These are phyloP conservation scores for Arachis stenosperma DNA, from an alignment of 306 rosid species.

Conservation along the genomic window DNA sequence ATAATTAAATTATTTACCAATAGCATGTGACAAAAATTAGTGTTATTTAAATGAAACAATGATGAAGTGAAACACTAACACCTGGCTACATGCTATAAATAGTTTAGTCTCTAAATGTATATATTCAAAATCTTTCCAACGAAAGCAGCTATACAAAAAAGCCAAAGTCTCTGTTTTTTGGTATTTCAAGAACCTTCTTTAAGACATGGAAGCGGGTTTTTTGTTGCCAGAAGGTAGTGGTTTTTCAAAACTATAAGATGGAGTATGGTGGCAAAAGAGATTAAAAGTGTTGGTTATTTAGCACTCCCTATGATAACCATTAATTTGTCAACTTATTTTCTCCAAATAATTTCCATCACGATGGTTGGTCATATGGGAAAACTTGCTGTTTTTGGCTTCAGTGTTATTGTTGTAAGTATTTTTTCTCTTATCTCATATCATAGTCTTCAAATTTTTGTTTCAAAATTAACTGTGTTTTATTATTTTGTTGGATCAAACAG, in stretches of 20 bases:
- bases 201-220: constrained; percentile 41
- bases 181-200: not conserved
- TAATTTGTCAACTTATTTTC: constrained; percentile 48
- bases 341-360: constrained; percentile 52
- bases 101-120: no score
- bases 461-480: constrained; percentile 7
- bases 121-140: not conserved
- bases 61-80: no score
- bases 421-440: not conserved
- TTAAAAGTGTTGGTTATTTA: constrained; percentile 44
- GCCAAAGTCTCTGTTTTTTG: not conserved
- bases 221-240: constrained; percentile 8
- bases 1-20: no score
- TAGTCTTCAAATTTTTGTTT: not conserved
- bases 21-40: no score
- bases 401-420: constrained; percentile 61
- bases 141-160: not conserved
- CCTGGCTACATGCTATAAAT: no score
- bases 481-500: constrained; percentile 37
- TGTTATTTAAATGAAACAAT: no score
- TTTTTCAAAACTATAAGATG: constrained; percentile 9
- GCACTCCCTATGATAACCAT: constrained; percentile 68
- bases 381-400: constrained; percentile 61
- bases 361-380: constrained; percentile 70
- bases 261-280: constrained; percentile 40